phyloP scores from a whole-genome alignment of 2,329 filamentous ascomycete species.

The Fusarium staphyleae region DNA sequence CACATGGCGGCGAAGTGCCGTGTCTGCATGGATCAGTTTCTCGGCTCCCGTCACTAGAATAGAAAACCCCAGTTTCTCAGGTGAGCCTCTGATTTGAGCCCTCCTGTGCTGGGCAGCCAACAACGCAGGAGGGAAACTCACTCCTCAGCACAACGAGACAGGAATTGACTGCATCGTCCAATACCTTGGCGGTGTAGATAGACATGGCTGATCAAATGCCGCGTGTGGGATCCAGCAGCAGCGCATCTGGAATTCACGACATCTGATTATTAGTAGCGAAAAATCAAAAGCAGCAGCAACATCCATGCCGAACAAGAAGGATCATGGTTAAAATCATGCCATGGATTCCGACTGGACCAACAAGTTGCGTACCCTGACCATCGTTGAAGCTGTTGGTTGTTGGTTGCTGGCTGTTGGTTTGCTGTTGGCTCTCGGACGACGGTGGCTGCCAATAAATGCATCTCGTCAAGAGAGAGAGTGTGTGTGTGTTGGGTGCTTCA shows the following conservation, averaged over 20 bases:
- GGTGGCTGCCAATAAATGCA: too few relatives aligned
- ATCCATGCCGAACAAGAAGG: conserved; percentile 4
- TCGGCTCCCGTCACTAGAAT: conserved; percentile 17
- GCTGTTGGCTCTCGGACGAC: too few relatives aligned
- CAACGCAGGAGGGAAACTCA: too few relatives aligned
- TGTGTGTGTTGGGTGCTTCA: too few relatives aligned
- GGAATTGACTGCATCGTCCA: background rate
- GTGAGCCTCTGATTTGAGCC: background rate
- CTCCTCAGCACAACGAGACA: background rate
- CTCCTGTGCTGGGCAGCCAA: conserved; percentile 7
- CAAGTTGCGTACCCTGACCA: conserved; percentile 6
- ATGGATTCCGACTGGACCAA: conserved; percentile 19
- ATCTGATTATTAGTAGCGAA: too few relatives aligned
- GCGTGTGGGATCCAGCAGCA: background rate
- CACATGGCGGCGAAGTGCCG: conserved; percentile 23
- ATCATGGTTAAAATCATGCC: background rate
- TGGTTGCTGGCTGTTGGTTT: conserved; percentile 12
- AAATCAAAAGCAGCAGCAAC: background rate
- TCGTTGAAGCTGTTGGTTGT: conserved; percentile 14
- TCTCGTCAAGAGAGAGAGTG: too few relatives aligned
- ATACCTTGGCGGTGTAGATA: conserved; percentile 14
- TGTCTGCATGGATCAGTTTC: conserved; percentile 14
- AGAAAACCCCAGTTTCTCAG: conserved; percentile 27
- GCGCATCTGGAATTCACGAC: too few relatives aligned
- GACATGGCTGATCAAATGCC: background rate